These are phyloP conservation scores for Malus hybrid DNA, from an alignment of 331 rosid species.

Conservation along the genomic window DNA sequence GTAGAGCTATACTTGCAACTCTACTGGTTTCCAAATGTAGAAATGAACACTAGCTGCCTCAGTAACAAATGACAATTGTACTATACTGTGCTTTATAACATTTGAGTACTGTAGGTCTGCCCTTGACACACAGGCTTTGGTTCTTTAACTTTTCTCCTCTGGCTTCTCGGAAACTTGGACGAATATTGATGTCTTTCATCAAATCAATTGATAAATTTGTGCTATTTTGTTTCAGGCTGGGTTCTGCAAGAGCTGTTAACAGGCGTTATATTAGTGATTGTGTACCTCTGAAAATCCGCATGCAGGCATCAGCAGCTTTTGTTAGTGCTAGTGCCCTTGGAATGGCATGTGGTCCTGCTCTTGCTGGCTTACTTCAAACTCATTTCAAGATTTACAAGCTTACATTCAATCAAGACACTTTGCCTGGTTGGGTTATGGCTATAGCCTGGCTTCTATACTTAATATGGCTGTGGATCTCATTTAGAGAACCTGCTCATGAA, in stretches of 20 bases:
- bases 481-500: slow-evolving; percentile 73
- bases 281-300: slow-evolving; percentile 71
- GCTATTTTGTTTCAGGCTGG: slow-evolving; percentile 47
- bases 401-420: slow-evolving; percentile 75
- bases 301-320: slow-evolving; percentile 96
- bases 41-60: not conserved
- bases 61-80: not conserved
- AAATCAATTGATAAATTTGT: slow-evolving; percentile 1
- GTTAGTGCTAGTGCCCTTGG: slow-evolving; percentile 99
- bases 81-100: not conserved
- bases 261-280: slow-evolving; percentile 95
- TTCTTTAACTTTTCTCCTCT: not conserved
- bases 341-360: slow-evolving; percentile 99
- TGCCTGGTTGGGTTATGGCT: slow-evolving; percentile 99
- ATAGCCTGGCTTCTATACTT: slow-evolving; percentile 83
- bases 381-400: slow-evolving; percentile 66
- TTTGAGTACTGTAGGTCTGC: not conserved
- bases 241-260: slow-evolving; percentile 98
- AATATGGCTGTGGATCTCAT: slow-evolving; percentile 63
- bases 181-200: not conserved
- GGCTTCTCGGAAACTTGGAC: not conserved
- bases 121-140: not conserved
- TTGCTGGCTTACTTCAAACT: slow-evolving; percentile 72
- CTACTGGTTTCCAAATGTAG: not conserved
- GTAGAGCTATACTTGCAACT: not conserved